Conservation (phyloP, 495 filamentous ascomycete genomes). For the Parathielavia hyrcaniae region DNA sequence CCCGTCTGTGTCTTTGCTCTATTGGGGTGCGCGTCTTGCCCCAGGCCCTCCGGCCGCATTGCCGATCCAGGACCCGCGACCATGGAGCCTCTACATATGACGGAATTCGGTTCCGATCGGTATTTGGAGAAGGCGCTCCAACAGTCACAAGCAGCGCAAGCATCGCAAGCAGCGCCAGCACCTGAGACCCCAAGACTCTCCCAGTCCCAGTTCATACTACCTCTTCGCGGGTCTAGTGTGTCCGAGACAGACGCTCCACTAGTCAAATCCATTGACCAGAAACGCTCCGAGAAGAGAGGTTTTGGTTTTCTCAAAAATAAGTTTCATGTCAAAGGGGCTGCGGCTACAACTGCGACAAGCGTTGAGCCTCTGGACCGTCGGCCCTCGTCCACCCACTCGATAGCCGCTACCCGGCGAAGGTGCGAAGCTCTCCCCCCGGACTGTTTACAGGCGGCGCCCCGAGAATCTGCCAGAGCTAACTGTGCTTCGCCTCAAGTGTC, state of each 20-base stretch:
- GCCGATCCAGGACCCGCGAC: constrained; percentile 19
- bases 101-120: constrained; percentile 53
- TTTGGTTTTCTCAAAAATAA: constrained; percentile 27
- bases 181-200: constrained; percentile 6
- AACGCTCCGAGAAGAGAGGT: constrained; percentile 33
- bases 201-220: constrained; percentile 39
- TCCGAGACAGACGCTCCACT: constrained; percentile 22
- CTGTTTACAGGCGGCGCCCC: background rate
- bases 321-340: constrained; percentile 24
- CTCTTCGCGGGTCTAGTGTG: constrained; percentile 34
- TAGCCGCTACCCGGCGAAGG: constrained; percentile 17
- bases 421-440: constrained; percentile 11
- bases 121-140: constrained; percentile 46
- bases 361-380: constrained; percentile 18
- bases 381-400: constrained; percentile 22
- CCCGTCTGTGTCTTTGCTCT: constrained; percentile 12
- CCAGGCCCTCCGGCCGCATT: constrained; percentile 21
- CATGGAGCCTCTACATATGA: constrained; percentile 52
- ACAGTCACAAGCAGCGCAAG: constrained; percentile 32
- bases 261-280: constrained; percentile 29
- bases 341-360: constrained; percentile 5
- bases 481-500: constrained; percentile 16
- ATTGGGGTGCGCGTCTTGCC: constrained; percentile 21
- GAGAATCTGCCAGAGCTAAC: constrained; percentile 11
- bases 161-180: constrained; percentile 25